A percentile compares a stretch with the other conserved stretches of the same genome.
These are phyloP conservation scores for Aureobasidium sp. DNA, from an alignment of 2,329 filamentous ascomycete genomes.

Conservation along the genomic window DNA sequence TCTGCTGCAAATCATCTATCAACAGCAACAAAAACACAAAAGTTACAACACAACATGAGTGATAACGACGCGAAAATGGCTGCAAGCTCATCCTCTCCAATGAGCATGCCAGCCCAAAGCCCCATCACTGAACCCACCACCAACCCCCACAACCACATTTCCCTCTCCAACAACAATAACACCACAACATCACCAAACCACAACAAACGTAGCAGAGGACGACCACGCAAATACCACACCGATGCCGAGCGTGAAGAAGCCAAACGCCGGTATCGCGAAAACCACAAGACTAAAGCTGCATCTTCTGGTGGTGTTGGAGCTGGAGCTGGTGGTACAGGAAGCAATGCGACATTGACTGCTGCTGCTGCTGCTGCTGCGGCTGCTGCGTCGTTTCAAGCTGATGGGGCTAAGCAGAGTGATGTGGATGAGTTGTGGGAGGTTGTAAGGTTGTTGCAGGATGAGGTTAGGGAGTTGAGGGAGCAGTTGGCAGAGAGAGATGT, in stretches of 20 bases:
- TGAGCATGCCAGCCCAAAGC: not conserved
- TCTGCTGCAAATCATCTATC: not conserved
- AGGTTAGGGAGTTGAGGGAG: not conserved
- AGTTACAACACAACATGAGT: not conserved
- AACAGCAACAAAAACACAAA: too few species aligned
- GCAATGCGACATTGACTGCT: not conserved
- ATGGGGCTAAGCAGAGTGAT: not conserved
- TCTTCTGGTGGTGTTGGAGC: not conserved
- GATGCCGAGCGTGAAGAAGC: slow-evolving; percentile 9
- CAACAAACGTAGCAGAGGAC: slow-evolving; percentile 1
- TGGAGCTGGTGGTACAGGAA: not conserved
- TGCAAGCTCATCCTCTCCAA: not conserved
- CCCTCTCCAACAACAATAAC: too few species aligned
- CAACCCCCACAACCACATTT: too few species aligned
- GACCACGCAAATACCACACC: slow-evolving; percentile 5
- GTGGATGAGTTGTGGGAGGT: slow-evolving; percentile 1
- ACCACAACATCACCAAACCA: not conserved
- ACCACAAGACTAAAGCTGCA: slow-evolving; percentile 4
- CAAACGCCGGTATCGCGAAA: slow-evolving; percentile 8
- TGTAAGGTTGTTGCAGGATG: not conserved
- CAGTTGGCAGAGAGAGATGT: not conserved
- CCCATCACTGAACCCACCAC: not conserved
- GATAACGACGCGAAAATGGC: not conserved
- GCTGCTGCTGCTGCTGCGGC: not conserved
- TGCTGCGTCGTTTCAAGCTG: not conserved